A percentile compares a stretch with the other conserved stretches of the same genome.
These are phyloP conservation scores for Dissophora ornata DNA, from an alignment of 192 early-diverging fungal genomes.

Conservation along the genomic window DNA sequence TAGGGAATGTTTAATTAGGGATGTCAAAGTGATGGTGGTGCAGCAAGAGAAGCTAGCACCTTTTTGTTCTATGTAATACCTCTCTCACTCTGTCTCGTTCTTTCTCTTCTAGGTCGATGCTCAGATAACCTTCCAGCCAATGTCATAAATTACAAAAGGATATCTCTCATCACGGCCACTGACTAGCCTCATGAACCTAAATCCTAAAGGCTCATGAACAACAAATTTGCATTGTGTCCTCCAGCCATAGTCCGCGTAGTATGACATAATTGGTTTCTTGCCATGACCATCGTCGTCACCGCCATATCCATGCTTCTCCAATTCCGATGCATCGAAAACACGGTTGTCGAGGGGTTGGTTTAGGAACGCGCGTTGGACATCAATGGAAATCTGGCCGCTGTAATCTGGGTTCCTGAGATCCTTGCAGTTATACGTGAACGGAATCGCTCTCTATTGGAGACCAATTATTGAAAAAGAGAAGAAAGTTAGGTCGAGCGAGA, in stretches of 20 bases:
- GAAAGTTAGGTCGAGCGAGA: not conserved
- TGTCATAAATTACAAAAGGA: slow-evolving; percentile 48
- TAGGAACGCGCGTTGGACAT: slow-evolving; percentile 26
- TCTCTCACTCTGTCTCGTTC: not conserved
- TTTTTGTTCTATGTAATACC: too few relatives aligned
- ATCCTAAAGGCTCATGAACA: slow-evolving; percentile 26
- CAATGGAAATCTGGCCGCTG: slow-evolving; percentile 12
- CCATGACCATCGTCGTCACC: slow-evolving; percentile 7
- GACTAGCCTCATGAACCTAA: slow-evolving; percentile 50
- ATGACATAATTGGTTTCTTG: slow-evolving; percentile 9
- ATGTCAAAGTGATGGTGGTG: too few relatives aligned
- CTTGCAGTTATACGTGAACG: slow-evolving; percentile 28
- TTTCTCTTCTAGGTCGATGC: too few relatives aligned
- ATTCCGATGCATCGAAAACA: slow-evolving; percentile 23
- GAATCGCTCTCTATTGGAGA: slow-evolving; percentile 13
- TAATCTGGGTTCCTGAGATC: slow-evolving; percentile 38
- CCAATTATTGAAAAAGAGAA: not conserved
- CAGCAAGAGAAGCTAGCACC: too few relatives aligned
- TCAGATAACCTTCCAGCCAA: slow-evolving; percentile 52
- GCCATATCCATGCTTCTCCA: slow-evolving; percentile 21
- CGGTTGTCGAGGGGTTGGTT: slow-evolving; percentile 23
- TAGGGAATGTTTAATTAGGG: too few relatives aligned
- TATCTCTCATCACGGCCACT: slow-evolving; percentile 40
- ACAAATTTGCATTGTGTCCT: slow-evolving; percentile 50
- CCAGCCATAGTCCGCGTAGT: slow-evolving; percentile 50